These are phyloP conservation scores for Paulownia fortunei DNA, from an alignment of 257 asterid species.

Conservation along the genomic window DNA sequence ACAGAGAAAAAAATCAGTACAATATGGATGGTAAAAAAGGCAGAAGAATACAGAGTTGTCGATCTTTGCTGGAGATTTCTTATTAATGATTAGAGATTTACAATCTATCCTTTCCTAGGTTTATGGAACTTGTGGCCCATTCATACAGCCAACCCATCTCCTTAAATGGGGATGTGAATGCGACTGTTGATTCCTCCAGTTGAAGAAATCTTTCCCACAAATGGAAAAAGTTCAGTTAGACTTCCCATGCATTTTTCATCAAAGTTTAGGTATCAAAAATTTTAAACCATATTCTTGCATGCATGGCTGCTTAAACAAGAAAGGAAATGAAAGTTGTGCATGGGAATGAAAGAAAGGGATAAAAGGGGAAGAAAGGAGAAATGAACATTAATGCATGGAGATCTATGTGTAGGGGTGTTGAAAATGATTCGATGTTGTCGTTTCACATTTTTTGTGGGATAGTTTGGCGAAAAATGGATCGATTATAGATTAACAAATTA, in stretches of 20 bases:
- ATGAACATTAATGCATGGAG: slow-evolving; percentile 41
- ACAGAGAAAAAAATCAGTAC: slow-evolving; percentile 28
- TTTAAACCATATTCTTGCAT: slow-evolving; percentile 36
- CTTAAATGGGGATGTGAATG: slow-evolving; percentile 38
- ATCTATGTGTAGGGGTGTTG: slow-evolving; percentile 17
- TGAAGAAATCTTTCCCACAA: slow-evolving; percentile 31
- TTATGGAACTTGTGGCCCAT: slow-evolving; percentile 43
- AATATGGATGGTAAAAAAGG: slow-evolving; percentile 31
- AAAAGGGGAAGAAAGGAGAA: background rate
- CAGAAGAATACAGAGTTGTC: slow-evolving; percentile 29
- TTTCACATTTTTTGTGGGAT: background rate
- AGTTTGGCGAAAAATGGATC: slow-evolving; percentile 3
- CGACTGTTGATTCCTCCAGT: slow-evolving; percentile 37
- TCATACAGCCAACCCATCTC: slow-evolving; percentile 34
- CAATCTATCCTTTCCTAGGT: slow-evolving; percentile 31
- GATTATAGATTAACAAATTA: background rate
- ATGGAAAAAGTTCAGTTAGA: slow-evolving; percentile 34
- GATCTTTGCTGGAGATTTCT: slow-evolving; percentile 17
- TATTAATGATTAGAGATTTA: slow-evolving; percentile 30
- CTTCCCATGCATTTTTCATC: slow-evolving; percentile 42
- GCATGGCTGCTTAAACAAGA: slow-evolving; percentile 41
- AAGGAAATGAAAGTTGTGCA: slow-evolving; percentile 41
- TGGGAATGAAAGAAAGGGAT: slow-evolving; percentile 23
- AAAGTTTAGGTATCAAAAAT: slow-evolving; percentile 38
- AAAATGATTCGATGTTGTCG: background rate